Conservation (phyloP, 1,139 yeast species). For the Suhomyces ambrosiae region DNA sequence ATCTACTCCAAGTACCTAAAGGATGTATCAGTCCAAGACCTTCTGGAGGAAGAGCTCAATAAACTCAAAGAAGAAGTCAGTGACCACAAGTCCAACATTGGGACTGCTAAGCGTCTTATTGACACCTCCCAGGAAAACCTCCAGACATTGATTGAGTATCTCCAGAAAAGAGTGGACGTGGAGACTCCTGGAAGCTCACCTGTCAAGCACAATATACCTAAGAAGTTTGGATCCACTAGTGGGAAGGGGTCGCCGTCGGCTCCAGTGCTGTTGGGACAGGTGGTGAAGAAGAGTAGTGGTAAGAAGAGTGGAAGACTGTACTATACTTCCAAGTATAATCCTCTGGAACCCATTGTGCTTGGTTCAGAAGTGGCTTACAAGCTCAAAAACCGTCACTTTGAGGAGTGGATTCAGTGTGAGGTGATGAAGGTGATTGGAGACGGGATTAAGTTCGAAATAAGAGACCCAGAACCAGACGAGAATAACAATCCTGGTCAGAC, state of each 20-base stretch:
- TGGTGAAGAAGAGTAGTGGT: slow-evolving; percentile 25
- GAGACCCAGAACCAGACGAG: slow-evolving; percentile 98
- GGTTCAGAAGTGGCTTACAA: slow-evolving; percentile 91
- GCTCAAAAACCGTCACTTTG: slow-evolving; percentile 64
- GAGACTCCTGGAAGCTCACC: slow-evolving; percentile 10
- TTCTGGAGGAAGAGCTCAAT: slow-evolving; percentile 41
- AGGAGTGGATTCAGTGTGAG: slow-evolving; percentile 97
- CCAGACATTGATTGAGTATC: slow-evolving; percentile 32
- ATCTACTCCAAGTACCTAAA: slow-evolving; percentile 32
- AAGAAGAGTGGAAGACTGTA: slow-evolving; percentile 44
- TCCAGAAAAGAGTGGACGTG: slow-evolving; percentile 18
- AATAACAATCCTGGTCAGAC: slow-evolving; percentile 86
- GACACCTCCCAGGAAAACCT: slow-evolving; percentile 45
- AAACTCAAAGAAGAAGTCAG: slow-evolving; percentile 42
- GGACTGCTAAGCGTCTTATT: slow-evolving; percentile 53
- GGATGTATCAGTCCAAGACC: slow-evolving; percentile 22
- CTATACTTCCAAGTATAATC: slow-evolving; percentile 52
- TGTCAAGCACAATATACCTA: slow-evolving; percentile 3
- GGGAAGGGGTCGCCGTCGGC: slow-evolving; percentile 10
- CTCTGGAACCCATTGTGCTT: slow-evolving; percentile 59
- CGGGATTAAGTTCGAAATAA: slow-evolving; percentile 78
- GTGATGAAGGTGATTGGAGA: slow-evolving; percentile 78
- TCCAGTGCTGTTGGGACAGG: slow-evolving; percentile 5
- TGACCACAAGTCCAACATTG: slow-evolving; percentile 60
- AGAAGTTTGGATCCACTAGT: slow-evolving; percentile 12